A percentile compares a stretch with the other conserved stretches of the same genome.
Evolutionary conservation across 768 basidiomycete genomes (phyloP).

Genomic region (Gymnopilus dilepis): DNA sequence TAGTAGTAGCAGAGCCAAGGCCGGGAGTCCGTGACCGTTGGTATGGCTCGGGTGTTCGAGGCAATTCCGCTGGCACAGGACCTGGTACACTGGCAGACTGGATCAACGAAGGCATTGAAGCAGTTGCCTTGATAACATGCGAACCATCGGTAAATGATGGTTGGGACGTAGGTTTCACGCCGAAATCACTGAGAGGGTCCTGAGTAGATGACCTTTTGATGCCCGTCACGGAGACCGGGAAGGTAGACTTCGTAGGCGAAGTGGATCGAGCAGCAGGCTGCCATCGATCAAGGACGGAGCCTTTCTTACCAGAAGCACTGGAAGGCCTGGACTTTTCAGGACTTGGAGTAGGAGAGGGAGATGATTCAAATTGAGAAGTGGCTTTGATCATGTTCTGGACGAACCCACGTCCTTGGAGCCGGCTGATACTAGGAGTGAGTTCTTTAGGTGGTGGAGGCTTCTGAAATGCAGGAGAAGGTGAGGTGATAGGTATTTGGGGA

Average conservation of each 20-base stretch:
- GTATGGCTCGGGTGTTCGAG: conserved; percentile 28
- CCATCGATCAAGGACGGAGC: conserved; percentile 78
- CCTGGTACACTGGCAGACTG: conserved; percentile 26
- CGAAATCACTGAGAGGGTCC: conserved; percentile 2
- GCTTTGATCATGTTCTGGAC: conserved; percentile 84
- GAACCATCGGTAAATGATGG: neutral
- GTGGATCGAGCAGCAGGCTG: conserved; percentile 46
- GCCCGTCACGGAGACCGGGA: conserved; percentile 41
- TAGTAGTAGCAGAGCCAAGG: conserved; percentile 77
- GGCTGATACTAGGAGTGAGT: conserved; percentile 80
- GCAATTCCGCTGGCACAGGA: conserved; percentile 20
- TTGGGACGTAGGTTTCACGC: neutral
- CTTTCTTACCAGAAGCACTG: conserved; percentile 41
- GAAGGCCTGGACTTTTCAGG: conserved; percentile 38
- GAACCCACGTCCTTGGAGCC: conserved; percentile 85
- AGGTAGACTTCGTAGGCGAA: conserved; percentile 47
- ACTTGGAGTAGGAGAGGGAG: conserved; percentile 39
- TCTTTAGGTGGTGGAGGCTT: conserved; percentile 66
- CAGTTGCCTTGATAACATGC: conserved; percentile 37
- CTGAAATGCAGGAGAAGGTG: conserved; percentile 62
- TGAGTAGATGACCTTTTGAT: conserved; percentile 20
- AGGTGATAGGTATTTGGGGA: conserved; percentile 49
- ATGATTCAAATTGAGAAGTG: conserved; percentile 57
- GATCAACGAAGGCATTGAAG: conserved; percentile 46
- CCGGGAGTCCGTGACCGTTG: conserved; percentile 41